These are phyloP conservation scores for Vachellia collinsii DNA, from an alignment of 306 rosid species.

Conservation along the genomic window DNA sequence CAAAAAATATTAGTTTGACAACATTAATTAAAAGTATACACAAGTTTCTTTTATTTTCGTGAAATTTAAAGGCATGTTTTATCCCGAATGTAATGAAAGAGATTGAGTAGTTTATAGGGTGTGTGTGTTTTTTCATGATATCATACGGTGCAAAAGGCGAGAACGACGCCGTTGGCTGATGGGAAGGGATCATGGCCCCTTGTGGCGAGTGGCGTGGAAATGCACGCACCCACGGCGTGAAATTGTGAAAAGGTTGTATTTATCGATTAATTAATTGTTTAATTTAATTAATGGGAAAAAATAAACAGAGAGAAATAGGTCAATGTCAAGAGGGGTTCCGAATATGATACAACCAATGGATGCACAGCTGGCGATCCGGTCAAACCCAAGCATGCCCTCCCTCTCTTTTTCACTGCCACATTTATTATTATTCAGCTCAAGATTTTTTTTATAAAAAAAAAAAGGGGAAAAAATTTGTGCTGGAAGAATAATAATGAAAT, in stretches of 20 bases:
- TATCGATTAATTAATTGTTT: neutral
- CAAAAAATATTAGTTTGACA: too few species aligned
- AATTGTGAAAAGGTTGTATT: neutral
- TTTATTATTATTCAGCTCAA: neutral
- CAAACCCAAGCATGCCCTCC: neutral
- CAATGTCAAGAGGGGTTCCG: neutral
- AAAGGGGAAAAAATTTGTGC: too few species aligned
- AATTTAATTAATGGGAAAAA: neutral
- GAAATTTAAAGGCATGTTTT: neutral
- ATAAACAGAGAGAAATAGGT: constrained; percentile 15
- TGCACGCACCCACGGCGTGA: constrained; percentile 13
- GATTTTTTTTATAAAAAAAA: too few species aligned
- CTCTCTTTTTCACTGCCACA: neutral
- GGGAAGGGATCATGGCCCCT: neutral
- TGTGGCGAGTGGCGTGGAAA: neutral
- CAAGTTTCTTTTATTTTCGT: neutral
- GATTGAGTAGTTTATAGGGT: neutral
- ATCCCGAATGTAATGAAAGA: neutral
- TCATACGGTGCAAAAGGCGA: neutral
- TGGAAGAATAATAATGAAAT: too few species aligned
- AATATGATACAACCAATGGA: neutral
- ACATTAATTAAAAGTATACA: too few species aligned
- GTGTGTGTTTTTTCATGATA: neutral
- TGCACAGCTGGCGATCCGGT: neutral
- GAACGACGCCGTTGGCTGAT: constrained; percentile 10